phyloP scores from a whole-genome alignment of 495 filamentous ascomycete species.

The Alectoria sarmentosa region DNA sequence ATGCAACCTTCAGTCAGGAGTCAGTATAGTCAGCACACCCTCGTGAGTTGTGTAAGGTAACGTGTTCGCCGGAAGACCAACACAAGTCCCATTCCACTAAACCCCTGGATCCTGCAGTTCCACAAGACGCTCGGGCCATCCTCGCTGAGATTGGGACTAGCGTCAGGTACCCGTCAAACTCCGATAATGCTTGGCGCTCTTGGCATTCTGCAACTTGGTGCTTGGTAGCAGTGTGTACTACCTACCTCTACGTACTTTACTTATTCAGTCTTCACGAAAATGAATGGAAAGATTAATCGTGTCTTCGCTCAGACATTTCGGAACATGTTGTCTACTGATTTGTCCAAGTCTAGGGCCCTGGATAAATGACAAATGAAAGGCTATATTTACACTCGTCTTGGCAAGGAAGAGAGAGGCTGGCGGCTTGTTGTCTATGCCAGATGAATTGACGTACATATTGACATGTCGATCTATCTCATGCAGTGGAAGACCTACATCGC shows the following conservation, averaged over 20 bases:
- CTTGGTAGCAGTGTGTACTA: neutral
- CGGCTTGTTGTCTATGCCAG: neutral
- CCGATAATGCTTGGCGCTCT: neutral
- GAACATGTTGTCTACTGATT: neutral
- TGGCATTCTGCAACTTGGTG: neutral
- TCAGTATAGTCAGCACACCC: too few relatives aligned
- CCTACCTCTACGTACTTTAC: neutral
- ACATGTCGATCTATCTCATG: neutral
- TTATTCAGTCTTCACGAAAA: neutral
- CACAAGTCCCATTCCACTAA: neutral
- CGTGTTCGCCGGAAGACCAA: too few relatives aligned
- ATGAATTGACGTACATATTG: neutral
- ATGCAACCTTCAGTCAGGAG: too few relatives aligned
- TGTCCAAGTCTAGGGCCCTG: neutral
- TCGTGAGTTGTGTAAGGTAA: too few relatives aligned
- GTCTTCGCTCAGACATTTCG: neutral
- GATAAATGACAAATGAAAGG: neutral
- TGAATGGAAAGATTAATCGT: neutral
- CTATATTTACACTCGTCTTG: neutral
- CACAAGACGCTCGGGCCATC: neutral
- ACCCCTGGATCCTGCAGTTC: neutral
- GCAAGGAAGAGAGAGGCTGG: neutral
- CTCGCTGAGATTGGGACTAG: neutral
- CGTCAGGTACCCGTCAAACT: neutral
- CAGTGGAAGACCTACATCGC: neutral